Evolutionary conservation across 441 rosid species (phyloP), one percentile per base, ranked within the genome.

Genomic region (Daphne laureola): DNA sequence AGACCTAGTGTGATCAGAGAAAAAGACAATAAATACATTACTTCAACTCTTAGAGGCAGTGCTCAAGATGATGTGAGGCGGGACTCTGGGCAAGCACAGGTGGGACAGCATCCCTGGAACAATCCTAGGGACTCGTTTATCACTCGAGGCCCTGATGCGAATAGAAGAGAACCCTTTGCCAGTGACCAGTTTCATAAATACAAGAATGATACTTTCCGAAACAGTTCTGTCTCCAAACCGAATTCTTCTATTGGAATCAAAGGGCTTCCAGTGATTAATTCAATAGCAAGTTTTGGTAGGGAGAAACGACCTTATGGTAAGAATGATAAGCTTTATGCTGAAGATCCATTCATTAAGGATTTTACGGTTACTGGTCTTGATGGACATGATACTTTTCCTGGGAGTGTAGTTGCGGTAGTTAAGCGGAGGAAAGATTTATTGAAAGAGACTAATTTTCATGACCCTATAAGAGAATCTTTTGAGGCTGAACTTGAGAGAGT

Each of bases 401-500:
- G 81, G 49, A 79, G 77, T 64, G 76, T 84, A 57, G 84, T 81
- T 16, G 83, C 93, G 53, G 73, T 85, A 57, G 67, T 81, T 63
- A 90, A 85, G 77, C 83, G 83, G 83, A 93, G 77, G 83, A 90
- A 87, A 71, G 95, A 85, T 48, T 67, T 70, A 51, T 54, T 67
- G 43, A 88, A 84, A 62, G 90, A 80, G 68, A 65, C 83, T 15
- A 87, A 90, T 76, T 85, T 90, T 67, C 90, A 79, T 69, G 99
- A 93, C 41, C 97, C 99, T 72, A 87, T 80, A 16, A 78, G 97
- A 59, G 99, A 90, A 58, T 90, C 97, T 54, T 93, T 93, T 70
- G 99, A 93, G 79, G 99, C 97, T 68, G 99, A 93, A 68, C 96
- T 93, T 60, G 89, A 93, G 76, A 84, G 92, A 68, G 96, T 93